Evolutionary conservation across 768 basidiomycete genomes (phyloP), one percentile per base, ranked within the genome.

Genomic region (Hygrophorus pudorinus): DNA sequence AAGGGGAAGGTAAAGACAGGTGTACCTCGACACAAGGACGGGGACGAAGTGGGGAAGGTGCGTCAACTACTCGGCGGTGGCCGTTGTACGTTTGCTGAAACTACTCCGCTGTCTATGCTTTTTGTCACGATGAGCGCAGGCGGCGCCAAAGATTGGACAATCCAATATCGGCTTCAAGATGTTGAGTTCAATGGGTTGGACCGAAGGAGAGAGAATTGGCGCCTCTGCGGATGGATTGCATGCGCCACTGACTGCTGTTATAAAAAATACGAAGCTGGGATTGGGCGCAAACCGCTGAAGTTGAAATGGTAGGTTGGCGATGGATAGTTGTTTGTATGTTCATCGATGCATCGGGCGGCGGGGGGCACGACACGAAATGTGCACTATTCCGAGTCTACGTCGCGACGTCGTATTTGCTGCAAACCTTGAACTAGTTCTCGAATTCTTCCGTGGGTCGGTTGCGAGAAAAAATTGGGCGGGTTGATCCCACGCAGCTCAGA

Each of bases 161-260:
- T 65, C 76, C 2, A 97, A 97, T 53, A 56, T 92, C 40, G 94
- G 94, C 0, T 96, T 94, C 66, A 76, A 65, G 64, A 76, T 98
- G 78, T 59, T 97, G 50, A 78, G 81, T 12, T 68, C 74, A 48
- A 96, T 97, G 93, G 93, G 93, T 33, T 94, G 91, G 91, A 59
- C 75, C 2, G 86, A 90, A 53, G 91, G 91, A 0, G 71, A 78
- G 33, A 66, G 73, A 10, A 91, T 94, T 53, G 91, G 91, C 0
- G 55, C 62, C 1, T 48, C 50, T 5, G 65, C 71, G 6, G 74
- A 65, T 27, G 88, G 88, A 0, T 60, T 94, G 44, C 79, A 82
- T 18, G 77, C 63, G 4, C 91, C 91, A 28, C 65, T 96, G 43
- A 78, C 78, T 0, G 91, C 88, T 10, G 75, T 90, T 40, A 82